A percentile compares a stretch with the other conserved stretches of the same genome.
These are phyloP conservation scores for Ambrosiella xylebori DNA, from an alignment of 2,329 filamentous ascomycete species.

Conservation along the genomic window DNA sequence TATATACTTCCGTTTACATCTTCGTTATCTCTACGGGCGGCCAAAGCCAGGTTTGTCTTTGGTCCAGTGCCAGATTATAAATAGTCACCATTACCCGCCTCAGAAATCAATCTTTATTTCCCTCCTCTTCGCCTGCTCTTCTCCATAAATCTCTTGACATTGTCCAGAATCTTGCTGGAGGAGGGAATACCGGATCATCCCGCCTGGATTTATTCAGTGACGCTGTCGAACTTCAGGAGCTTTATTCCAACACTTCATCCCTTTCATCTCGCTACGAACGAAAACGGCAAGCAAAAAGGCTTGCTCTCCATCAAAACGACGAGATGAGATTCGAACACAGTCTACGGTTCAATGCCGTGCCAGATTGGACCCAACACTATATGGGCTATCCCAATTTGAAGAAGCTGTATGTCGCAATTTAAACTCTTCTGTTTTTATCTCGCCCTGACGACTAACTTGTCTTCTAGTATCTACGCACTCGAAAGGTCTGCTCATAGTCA, in stretches of 20 bases:
- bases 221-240: neutral
- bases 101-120: neutral
- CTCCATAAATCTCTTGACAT: neutral
- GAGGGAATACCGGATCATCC: neutral
- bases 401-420: slow-evolving; percentile 57
- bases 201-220: neutral
- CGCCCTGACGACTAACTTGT: slow-evolving; percentile 14
- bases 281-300: slow-evolving; percentile 46
- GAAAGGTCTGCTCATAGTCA: slow-evolving; percentile 55
- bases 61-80: neutral
- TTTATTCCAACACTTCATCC: neutral
- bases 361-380: slow-evolving; percentile 98
- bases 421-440: neutral
- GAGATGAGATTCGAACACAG: slow-evolving; percentile 99
- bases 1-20: too few relatives aligned
- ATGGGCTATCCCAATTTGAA: slow-evolving; percentile 98
- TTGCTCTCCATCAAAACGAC: slow-evolving; percentile 54
- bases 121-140: neutral
- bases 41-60: too few relatives aligned
- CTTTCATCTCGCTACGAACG: slow-evolving; percentile 18
- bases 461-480: slow-evolving; percentile 69
- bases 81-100: neutral
- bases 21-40: too few relatives aligned
- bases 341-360: slow-evolving; percentile 97
- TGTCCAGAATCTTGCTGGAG: neutral